Percentiles rank a stretch among this genome's conserved stretches.
Evolutionary conservation across 495 filamentous ascomycete genomes (phyloP).

Genomic region (Neurospora discreta): DNA sequence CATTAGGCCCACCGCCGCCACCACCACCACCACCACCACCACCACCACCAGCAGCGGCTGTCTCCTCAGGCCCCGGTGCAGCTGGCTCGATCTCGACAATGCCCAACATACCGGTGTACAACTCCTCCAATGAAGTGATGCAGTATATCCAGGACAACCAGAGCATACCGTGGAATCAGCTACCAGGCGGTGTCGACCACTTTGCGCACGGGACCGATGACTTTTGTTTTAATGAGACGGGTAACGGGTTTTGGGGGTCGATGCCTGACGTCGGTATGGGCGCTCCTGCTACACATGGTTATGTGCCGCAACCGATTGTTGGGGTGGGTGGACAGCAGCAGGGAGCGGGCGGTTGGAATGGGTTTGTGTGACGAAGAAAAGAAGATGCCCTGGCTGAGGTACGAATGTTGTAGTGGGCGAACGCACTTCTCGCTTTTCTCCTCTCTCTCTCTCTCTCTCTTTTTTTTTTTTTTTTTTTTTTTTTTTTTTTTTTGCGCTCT

Average conservation of each 20-base stretch:
- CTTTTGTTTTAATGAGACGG: constrained; percentile 7
- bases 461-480: too few relatives aligned
- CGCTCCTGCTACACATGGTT: neutral
- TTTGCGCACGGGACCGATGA: constrained; percentile 30
- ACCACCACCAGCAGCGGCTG: constrained; percentile 3
- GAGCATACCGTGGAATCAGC: constrained; percentile 19
- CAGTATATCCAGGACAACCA: constrained; percentile 22
- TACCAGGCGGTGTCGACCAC: constrained; percentile 28
- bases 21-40: constrained; percentile 9
- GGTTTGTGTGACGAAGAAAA: neutral
- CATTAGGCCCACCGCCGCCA: constrained; percentile 4
- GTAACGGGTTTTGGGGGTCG: constrained; percentile 18
- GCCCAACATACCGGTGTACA: constrained; percentile 12
- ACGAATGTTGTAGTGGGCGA: neutral
- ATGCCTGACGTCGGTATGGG: constrained; percentile 5
- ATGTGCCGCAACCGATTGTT: neutral
- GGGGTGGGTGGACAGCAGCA: neutral
- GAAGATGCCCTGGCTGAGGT: neutral
- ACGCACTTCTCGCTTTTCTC: too few relatives aligned
- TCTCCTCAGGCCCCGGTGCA: neutral
- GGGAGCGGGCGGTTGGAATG: too few relatives aligned
- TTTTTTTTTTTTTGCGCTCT: too few relatives aligned
- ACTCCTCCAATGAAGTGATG: constrained; percentile 12
- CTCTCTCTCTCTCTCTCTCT: neutral
- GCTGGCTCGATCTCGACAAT: neutral